Evolutionary conservation across 495 filamentous ascomycete species (phyloP), one percentile per base, ranked within the genome.

Genomic region (Collariella sp.): DNA sequence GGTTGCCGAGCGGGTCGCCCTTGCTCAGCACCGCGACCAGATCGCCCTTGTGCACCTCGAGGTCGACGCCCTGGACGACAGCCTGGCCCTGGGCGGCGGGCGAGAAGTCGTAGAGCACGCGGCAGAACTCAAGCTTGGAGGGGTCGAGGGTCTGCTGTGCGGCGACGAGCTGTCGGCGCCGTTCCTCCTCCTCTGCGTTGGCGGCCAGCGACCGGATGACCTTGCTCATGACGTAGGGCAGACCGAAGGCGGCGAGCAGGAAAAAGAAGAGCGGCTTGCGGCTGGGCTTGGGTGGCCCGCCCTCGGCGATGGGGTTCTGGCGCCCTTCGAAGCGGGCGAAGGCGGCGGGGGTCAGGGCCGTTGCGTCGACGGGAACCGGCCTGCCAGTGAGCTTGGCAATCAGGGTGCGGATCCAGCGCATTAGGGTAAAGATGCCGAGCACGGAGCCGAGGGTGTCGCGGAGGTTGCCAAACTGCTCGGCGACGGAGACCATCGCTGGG

Each of bases 221-320:
- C 70, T 94, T 97, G 69, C 83, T 82, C 89, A 99, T 95, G 22
- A 97, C 75, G 67, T 96, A 97, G 1, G 93, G 93, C 7, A 99
- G 75, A 31, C 93, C 93, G 64, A 99, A 95, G 9, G 95, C 88
- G 20, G 91, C 90, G 41, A 95, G 74, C 26, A 96, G 71, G 78
- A 99, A 99, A 77, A 99, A 88, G 61, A 97, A 76, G 64, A 99
- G 86, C 2, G 93, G 93, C 70, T 97, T 99, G 65, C 86, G 86
- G 56, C 87, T 93, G 5, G 91, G 90, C 54, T 82, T 85, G 5
- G 86, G 71, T 41, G 81, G 76, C 38, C 73, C 76, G 10, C 63
- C 67, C 13, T 68, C 62, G 12, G 66, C 57, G 16, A 56, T 19
- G 52, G 69, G 22, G 52, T 62, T 52, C 20, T 57, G 34, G 63